Base-by-base conservation (phyloP, 805 yeast species). In the Teunomyces cretensis region DNA sequence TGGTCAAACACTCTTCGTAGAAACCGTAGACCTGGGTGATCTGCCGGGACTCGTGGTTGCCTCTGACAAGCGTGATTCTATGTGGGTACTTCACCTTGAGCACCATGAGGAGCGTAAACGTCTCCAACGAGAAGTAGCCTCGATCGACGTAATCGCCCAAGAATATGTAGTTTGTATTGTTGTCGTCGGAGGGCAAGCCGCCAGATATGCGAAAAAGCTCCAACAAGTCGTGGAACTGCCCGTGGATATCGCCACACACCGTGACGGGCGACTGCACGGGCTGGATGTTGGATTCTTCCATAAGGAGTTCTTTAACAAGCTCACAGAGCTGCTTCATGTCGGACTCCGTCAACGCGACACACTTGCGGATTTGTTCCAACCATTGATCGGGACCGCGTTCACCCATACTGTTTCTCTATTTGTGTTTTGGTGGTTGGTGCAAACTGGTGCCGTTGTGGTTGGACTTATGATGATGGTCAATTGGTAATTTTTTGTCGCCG, bases 11-110 rank as follows among this genome's bases (percentile, higher is more conserved):
- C 67, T 91, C 98, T 65, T 91, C 98, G 68, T 94, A 92, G 67
- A 92, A 92, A 4, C 99, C 99, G 68, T 92, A 92, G 30, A 91
- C 98, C 70, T 92, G 97, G n/a, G 99, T 92, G 61, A 94, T 94
- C 62, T 94, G 99, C 56, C 99, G 78, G 4, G 94, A 83, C 68
- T 92, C 99, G 69, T 92, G 99, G 66, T 92, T 92, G n/a, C 99
- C 99, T 57, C 99, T 77, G 11, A 92, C 97, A 44, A 92, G 75
- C 0, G 98, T 94, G 50, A 94, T 81, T 56, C 89, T 75, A 47
- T 80, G 78, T 35, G 98, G 96, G 57, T 83, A 88, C 61, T 87
- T 85, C 14, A 90, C 97, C 65, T 92, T 92, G 46, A 92, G 75
- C 51, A 92, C 90, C 97, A 92, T 90, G 55, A 92, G 74, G 51